Conservation (phyloP, 2,329 filamentous ascomycete genomes). For the Clarireedia monteithiana region DNA sequence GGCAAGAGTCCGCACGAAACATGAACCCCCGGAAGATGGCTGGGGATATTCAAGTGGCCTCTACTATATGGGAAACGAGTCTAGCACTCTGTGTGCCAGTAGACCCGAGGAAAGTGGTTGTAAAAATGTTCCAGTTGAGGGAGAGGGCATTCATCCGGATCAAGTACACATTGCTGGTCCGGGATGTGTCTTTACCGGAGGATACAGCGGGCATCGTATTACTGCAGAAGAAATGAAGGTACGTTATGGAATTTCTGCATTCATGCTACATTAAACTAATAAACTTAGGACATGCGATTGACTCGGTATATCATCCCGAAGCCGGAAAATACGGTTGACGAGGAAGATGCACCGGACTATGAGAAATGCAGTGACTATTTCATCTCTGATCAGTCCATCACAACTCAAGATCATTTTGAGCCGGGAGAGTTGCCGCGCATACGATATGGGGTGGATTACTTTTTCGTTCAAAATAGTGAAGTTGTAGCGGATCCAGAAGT, state of each 20-base stretch:
- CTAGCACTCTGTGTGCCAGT: not conserved
- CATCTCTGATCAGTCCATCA: constrained; percentile 6
- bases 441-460: not conserved
- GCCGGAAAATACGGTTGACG: not conserved
- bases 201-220: not conserved
- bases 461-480: constrained; percentile 2
- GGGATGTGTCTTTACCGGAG: not conserved
- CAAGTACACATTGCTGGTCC: not conserved
- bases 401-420: not conserved
- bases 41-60: not conserved
- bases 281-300: not conserved
- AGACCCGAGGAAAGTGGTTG: not conserved
- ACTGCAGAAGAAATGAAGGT: not conserved
- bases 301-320: constrained; percentile 11
- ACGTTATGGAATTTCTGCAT: not conserved
- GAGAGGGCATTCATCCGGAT: not conserved
- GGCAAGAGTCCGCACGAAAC: not conserved
- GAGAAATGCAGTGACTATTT: constrained; percentile 10
- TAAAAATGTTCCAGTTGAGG: not conserved
- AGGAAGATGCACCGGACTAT: constrained; percentile 4
- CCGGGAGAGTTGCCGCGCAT: not conserved
- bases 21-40: not conserved
- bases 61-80: not conserved
- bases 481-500: not conserved
- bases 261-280: not conserved